Base-by-base conservation (phyloP, 768 basidiomycete species). In the Scleroderma bovista region DNA sequence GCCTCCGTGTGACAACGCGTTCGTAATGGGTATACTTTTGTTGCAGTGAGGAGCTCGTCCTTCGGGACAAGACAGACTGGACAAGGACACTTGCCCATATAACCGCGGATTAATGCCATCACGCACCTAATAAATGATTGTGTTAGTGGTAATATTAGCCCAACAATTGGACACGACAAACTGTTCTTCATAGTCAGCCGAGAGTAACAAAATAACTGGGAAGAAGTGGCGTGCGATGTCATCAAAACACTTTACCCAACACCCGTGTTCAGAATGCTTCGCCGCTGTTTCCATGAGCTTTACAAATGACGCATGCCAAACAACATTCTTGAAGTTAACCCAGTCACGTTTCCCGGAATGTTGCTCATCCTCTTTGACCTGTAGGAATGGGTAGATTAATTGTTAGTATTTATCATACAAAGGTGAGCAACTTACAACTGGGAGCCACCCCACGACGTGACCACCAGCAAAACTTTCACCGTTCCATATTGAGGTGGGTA, bases 151-250 rank as follows among this genome's bases (percentile, higher is more conserved):
- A n/a, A 47, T 36, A 16, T 37, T 53, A 19, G 50, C 61, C 47
- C 48, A 51, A 9, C 53, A 63, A 63, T 9, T 72, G 65, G 3
- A 66, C 47, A 52, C 69, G 7, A 33, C 69, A 17, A 64, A 75
- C 74, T 70, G 68, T 59, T 77, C 73, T 51, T 75, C 69, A 52
- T 73, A 77, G 37, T 75, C 73, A 22, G 72, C 65, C 9, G 66
- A 68, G 1, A 73, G 48, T 8, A 73, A 69, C 0, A 71, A 42
- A 32, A 75, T 60, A 22, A 67, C 41, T 13, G 70, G 72, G 46
- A 58, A 75, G 0, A 76, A 48, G 8, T 23, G 51, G 1, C 63
- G 67, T 1, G 44, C 10, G 8, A 68, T 54, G 1, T 47, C 56
- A 53, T 72, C 70, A 11, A 58, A 66, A 53, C 69, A 73, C 7